phyloP scores from a whole-genome alignment of 1,139 yeast species.

The Yamadazyma oceani region DNA sequence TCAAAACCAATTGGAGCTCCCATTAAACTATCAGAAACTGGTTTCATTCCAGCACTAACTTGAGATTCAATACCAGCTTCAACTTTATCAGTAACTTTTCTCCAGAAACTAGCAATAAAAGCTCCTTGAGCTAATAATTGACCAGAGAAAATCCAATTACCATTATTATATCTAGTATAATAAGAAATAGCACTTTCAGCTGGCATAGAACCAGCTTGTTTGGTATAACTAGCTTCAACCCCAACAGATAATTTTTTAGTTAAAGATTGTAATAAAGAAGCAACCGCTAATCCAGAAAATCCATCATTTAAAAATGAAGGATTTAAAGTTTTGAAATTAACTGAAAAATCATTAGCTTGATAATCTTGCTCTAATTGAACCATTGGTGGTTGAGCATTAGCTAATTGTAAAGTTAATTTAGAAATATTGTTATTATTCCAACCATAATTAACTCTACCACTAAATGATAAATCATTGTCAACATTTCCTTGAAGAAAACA shows the following conservation, averaged over 20 bases:
- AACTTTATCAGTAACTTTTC: constrained; percentile 85
- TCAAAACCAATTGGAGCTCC: constrained; percentile 79
- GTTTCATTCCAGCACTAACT: constrained; percentile 74
- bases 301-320: constrained; percentile 77
- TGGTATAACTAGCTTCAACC: constrained; percentile 87
- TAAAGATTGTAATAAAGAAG: constrained; percentile 84
- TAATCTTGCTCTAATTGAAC: constrained; percentile 95
- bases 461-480: constrained; percentile 81
- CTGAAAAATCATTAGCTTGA: constrained; percentile 83
- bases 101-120: constrained; percentile 87
- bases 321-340: constrained; percentile 88
- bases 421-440: constrained; percentile 82
- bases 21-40: constrained; percentile 77
- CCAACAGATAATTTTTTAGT: constrained; percentile 86
- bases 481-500: constrained; percentile 87
- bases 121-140: constrained; percentile 95
- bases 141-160: constrained; percentile 91
- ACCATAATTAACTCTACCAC: constrained; percentile 90
- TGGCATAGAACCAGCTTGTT: constrained; percentile 71
- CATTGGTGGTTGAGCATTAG: constrained; percentile 90
- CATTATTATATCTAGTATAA: constrained; percentile 85
- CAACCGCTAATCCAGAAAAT: constrained; percentile 81
- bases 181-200: constrained; percentile 92
- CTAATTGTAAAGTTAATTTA: constrained; percentile 85
- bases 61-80: constrained; percentile 97